Conservation (phyloP, 208 protist species). For the Leishmania arabica region DNA sequence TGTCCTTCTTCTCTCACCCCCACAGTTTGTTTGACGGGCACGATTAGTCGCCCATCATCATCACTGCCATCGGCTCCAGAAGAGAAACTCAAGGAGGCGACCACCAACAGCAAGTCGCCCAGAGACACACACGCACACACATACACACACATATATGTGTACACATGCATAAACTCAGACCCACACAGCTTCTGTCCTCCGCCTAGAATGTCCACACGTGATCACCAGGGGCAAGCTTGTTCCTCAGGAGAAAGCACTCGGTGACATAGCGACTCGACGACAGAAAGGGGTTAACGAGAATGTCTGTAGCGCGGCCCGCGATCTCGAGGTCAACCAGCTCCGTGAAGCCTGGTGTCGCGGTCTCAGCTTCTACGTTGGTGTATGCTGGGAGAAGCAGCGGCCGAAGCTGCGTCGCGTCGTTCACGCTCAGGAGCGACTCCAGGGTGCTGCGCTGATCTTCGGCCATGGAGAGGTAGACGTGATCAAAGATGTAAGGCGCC, state of each 20-base stretch:
- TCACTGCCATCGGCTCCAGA: background rate
- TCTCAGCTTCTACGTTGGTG: constrained; percentile 5
- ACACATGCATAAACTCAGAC: background rate
- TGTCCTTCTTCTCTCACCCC: background rate
- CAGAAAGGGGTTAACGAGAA: constrained; percentile 52
- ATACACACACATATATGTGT: background rate
- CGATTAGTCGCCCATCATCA: background rate
- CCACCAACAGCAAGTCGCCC: background rate
- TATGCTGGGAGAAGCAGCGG: constrained; percentile 21
- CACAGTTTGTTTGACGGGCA: background rate
- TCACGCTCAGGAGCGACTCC: constrained; percentile 23
- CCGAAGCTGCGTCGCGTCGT: constrained; percentile 16
- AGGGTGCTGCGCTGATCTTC: constrained; percentile 31
- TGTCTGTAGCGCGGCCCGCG: constrained; percentile 29
- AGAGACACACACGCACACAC: background rate
- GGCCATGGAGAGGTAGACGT: constrained; percentile 43
- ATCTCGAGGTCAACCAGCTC: constrained; percentile 51
- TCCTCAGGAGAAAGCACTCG: constrained; percentile 50
- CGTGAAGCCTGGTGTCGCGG: constrained; percentile 20
- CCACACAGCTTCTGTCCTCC: background rate
- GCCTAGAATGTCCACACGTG: constrained; percentile 49
- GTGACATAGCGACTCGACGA: constrained; percentile 41
- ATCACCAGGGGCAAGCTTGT: constrained; percentile 27
- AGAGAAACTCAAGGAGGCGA: background rate
- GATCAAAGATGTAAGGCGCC: constrained; percentile 11